Evolutionary conservation across 2,329 filamentous ascomycete species (phyloP), one percentile per base, ranked within the genome.

Genomic region (Aureobasidium sp.): DNA sequence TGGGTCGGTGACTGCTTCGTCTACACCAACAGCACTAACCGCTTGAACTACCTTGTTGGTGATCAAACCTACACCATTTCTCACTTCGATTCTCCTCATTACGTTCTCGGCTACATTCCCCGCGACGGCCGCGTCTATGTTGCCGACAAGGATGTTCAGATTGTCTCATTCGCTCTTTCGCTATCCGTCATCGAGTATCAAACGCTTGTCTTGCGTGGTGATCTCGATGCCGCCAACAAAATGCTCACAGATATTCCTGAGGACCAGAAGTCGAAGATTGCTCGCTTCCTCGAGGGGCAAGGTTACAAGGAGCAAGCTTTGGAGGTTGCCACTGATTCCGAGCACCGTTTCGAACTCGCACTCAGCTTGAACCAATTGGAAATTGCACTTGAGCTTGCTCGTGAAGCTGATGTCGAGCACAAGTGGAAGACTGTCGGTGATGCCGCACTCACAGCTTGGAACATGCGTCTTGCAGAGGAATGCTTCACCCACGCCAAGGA

Each of bases 1-100:
- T 99, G 94, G 94, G 90, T 99, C 62, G 94, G 94, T 65, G 94
- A 99, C 78, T 96, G 93, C 79, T 96, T 99, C 81, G 92, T 97
- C 74, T 99, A 97, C 82, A 97, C 94, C 61, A 97, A 96, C 81
- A 89, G 84, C 74, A 96, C 92, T 10, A 97, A 97, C 81, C 89
- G 94, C 64, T 81, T 99, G 63, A 97, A 97, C 80, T 97, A 97
- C 78, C 85, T 99, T 27, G 93, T 99, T 14, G 94, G 94, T 66
- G 94, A 97, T 76, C 92, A 97, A 78, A 96, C 91, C 14, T 97
- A 97, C 81, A 97, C 93, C 3, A 89, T 99, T 66, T 94, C 92
- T 13, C 93, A 97, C 77, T 97, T 97, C 70, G 94, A 99, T 76
- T 88, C 92, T 73, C 85, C 91, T 30, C 91, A 95, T 86, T 99